These are phyloP conservation scores for Melanogaster broomeanus DNA, from an alignment of 768 basidiomycete species.

Conservation along the genomic window DNA sequence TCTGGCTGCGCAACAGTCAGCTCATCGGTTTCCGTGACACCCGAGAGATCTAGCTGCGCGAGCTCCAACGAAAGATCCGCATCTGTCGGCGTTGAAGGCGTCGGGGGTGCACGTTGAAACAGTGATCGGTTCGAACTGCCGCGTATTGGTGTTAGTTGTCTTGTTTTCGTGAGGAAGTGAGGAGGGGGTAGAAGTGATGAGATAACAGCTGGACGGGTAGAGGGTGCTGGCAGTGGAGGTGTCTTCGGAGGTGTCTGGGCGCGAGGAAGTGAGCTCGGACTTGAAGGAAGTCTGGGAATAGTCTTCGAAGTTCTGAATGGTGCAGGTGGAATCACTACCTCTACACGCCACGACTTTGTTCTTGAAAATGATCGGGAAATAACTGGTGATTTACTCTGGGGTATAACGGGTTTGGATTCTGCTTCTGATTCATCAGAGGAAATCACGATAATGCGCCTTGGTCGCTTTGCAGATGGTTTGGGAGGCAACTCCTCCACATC, in stretches of 20 bases:
- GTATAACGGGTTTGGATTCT: slow-evolving; percentile 17
- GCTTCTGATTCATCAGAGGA: slow-evolving; percentile 53
- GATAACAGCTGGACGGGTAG: neutral
- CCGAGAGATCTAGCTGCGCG: slow-evolving; percentile 45
- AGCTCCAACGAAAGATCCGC: slow-evolving; percentile 42
- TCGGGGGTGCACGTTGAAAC: slow-evolving; percentile 45
- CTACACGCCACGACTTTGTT: slow-evolving; percentile 29
- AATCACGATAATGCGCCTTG: slow-evolving; percentile 30
- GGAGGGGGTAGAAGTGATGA: slow-evolving; percentile 7
- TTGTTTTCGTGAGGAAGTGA: slow-evolving; percentile 40
- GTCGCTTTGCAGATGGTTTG: slow-evolving; percentile 10
- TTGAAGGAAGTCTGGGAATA: slow-evolving; percentile 12
- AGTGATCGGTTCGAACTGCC: slow-evolving; percentile 36
- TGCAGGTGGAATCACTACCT: slow-evolving; percentile 45
- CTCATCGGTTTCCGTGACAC: slow-evolving; percentile 49
- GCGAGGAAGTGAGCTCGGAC: neutral
- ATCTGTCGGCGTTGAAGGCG: slow-evolving; percentile 58
- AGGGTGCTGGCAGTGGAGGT: neutral
- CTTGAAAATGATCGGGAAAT: slow-evolving; percentile 13
- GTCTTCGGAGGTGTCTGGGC: slow-evolving; percentile 5
- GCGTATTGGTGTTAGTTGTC: slow-evolving; percentile 71
- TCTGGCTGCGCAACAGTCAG: slow-evolving; percentile 45
- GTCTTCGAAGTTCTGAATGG: slow-evolving; percentile 22
- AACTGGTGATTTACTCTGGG: slow-evolving; percentile 2
- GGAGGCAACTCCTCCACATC: slow-evolving; percentile 28